Conservation (phyloP, 2,329 filamentous ascomycete genomes). For the Phialophora tarda region DNA sequence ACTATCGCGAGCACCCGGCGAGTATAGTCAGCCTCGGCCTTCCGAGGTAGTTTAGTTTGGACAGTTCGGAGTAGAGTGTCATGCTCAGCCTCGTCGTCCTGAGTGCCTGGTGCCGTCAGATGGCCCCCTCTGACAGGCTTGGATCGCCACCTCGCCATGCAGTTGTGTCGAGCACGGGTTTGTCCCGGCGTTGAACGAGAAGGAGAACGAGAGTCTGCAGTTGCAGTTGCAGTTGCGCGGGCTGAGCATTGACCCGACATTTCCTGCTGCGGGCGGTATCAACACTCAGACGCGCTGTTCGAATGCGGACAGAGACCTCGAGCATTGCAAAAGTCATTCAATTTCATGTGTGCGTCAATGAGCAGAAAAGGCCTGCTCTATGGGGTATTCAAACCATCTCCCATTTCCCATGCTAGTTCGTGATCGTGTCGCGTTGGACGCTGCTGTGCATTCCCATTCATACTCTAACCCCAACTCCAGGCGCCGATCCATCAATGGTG, state of each 20-base stretch:
- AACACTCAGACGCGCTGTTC: not conserved
- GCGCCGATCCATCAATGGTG: not conserved
- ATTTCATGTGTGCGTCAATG: not conserved
- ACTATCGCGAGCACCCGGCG: not conserved
- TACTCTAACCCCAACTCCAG: constrained; percentile 1
- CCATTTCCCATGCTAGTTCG: not conserved
- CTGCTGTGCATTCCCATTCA: constrained; percentile 1
- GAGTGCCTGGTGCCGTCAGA: not conserved
- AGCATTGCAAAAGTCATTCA: not conserved
- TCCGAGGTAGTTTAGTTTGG: not conserved
- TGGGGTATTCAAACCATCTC: constrained; percentile 39
- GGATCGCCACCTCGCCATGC: not conserved
- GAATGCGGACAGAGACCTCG: not conserved
- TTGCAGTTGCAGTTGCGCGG: not conserved
- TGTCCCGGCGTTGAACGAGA: not conserved
- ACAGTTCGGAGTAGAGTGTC: not conserved
- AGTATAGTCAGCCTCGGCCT: not conserved
- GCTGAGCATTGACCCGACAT: not conserved
- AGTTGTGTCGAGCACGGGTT: not conserved
- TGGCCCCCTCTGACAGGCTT: not conserved
- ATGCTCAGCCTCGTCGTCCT: not conserved
- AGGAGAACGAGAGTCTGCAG: not conserved
- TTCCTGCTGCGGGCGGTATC: not conserved
- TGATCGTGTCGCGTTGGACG: constrained; percentile 8
- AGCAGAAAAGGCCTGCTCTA: constrained; percentile 30